Evolutionary conservation across 2,329 filamentous ascomycete species (phyloP).

Genomic region (Monosporascus sp.): DNA sequence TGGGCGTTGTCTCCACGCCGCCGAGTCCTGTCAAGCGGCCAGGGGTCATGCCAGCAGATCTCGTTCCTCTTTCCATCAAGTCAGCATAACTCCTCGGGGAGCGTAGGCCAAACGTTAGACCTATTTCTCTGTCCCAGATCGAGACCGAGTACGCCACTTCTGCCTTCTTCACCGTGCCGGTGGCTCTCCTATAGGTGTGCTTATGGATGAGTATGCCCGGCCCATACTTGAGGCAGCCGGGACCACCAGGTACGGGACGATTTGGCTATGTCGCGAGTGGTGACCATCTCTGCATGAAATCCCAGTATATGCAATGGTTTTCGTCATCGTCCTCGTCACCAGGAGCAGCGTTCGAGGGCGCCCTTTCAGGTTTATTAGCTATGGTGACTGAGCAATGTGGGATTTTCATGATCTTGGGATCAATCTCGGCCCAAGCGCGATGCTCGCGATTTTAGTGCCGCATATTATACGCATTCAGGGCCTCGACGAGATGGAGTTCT

Average conservation of each 20-base stretch:
- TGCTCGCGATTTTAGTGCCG: neutral
- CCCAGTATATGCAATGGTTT: neutral
- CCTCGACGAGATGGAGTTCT: neutral
- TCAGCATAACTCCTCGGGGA: no score
- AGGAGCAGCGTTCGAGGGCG: neutral
- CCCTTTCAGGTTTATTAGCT: no score
- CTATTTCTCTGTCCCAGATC: neutral
- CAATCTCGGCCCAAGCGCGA: neutral
- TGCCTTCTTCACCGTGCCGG: neutral
- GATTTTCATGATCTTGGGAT: neutral
- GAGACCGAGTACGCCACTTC: neutral
- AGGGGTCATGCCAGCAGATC: neutral
- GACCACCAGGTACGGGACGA: neutral
- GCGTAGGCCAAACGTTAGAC: neutral
- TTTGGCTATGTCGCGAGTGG: neutral
- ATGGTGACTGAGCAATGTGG: neutral
- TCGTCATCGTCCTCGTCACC: neutral
- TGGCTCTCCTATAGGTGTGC: neutral
- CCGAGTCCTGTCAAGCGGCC: neutral
- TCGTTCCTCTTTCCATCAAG: neutral
- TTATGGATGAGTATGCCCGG: neutral
- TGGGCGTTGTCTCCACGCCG: neutral
- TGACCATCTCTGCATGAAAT: neutral
- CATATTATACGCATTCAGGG: neutral
- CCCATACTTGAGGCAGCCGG: neutral